These are phyloP conservation scores for Erythrophleum ivorense DNA, from an alignment of 331 rosid genomes.

Conservation along the genomic window DNA sequence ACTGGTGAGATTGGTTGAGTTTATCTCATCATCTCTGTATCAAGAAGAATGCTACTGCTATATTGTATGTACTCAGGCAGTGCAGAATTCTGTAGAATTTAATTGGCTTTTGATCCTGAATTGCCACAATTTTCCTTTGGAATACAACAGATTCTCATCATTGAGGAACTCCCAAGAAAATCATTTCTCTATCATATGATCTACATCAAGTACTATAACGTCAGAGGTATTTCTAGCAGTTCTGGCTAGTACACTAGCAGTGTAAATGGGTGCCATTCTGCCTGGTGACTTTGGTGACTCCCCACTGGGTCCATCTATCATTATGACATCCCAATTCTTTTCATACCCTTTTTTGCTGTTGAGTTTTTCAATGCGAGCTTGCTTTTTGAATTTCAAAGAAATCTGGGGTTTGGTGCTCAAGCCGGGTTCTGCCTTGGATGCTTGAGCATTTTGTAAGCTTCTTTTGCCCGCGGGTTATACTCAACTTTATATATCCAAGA, in stretches of 20 bases:
- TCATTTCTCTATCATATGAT: too few relatives aligned
- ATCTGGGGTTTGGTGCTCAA: too few relatives aligned
- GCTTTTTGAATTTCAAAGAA: too few relatives aligned
- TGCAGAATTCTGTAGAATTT: conserved; percentile 68
- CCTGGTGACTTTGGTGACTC: conserved; percentile 73
- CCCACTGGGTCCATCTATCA: conserved; percentile 80
- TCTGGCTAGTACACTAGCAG: conserved; percentile 34
- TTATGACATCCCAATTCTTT: conserved; percentile 74
- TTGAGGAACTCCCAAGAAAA: too few relatives aligned
- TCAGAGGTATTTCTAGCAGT: too few relatives aligned
- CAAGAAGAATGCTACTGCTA: conserved; percentile 35
- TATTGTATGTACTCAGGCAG: conserved; percentile 36
- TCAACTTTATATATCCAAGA: conserved; percentile 60
- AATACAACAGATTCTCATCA: conserved; percentile 31
- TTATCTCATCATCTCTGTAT: not conserved
- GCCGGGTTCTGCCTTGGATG: conserved; percentile 60
- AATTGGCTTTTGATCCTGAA: conserved; percentile 63
- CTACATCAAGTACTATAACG: too few relatives aligned
- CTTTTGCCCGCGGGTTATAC: conserved; percentile 60
- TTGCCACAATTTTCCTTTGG: conserved; percentile 79
- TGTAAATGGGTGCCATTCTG: conserved; percentile 75
- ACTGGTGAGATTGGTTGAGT: not conserved
- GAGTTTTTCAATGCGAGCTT: too few relatives aligned
- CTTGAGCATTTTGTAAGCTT: conserved; percentile 66
- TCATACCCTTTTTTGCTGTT: conserved; percentile 32